A percentile compares a stretch with the other conserved stretches of the same genome.
Conservation (phyloP, 2,329 filamentous ascomycete genomes). For the Aspergillus texensis region DNA sequence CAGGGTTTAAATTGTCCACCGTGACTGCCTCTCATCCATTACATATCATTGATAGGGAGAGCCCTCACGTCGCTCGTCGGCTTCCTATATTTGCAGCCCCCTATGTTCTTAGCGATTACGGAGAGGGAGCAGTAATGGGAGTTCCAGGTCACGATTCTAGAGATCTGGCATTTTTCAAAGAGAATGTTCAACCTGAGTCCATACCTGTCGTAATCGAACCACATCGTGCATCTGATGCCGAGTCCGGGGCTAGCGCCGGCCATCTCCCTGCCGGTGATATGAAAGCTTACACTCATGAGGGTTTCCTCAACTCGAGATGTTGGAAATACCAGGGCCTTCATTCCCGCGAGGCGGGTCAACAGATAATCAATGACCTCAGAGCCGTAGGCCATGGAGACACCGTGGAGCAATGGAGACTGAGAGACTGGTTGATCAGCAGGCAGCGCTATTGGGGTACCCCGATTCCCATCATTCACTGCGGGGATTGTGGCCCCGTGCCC, state of each 20-base stretch:
- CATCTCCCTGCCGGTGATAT: conserved; percentile 43
- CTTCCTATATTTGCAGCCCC: conserved; percentile 80
- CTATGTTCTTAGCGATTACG: conserved; percentile 83
- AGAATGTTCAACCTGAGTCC: conserved; percentile 64
- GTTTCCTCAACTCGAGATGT: conserved; percentile 67
- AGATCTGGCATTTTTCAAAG: conserved; percentile 78
- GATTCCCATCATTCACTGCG: conserved; percentile 85
- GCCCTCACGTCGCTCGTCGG: conserved; percentile 38
- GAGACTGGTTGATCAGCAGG: conserved; percentile 90
- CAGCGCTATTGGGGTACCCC: conserved; percentile 91
- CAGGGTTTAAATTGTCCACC: conserved; percentile 67
- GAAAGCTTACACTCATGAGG: conserved; percentile 64
- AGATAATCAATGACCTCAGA: conserved; percentile 58
- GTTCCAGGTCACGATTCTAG: conserved; percentile 82
- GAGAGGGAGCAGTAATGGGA: conserved; percentile 88
- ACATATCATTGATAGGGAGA: conserved; percentile 56
- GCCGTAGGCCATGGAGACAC: conserved; percentile 60
- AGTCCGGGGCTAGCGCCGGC: conserved; percentile 15
- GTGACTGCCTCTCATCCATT: conserved; percentile 69
- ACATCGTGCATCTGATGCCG: conserved; percentile 37
- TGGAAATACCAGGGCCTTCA: conserved; percentile 65
- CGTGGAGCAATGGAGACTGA: conserved; percentile 75
- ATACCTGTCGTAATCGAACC: conserved; percentile 64
- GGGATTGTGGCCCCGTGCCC: conserved; percentile 73
- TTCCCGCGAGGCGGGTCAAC: conserved; percentile 64